Percentiles rank a stretch among this genome's conserved stretches.
Evolutionary conservation across 805 yeast genomes (phyloP).

Genomic region (Cyberlindnera petersonii): DNA sequence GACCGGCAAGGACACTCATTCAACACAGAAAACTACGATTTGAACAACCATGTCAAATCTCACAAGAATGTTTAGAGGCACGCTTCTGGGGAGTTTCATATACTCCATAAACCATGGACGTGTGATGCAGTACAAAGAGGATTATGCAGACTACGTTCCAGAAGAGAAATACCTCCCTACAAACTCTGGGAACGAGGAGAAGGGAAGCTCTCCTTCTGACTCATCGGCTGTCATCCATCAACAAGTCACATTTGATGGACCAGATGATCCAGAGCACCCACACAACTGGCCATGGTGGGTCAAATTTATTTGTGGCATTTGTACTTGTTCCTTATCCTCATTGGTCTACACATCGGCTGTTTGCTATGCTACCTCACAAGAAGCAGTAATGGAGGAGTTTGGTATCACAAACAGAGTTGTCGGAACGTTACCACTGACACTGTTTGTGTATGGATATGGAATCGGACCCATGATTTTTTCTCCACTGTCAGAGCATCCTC

Average conservation of each 20-base stretch:
- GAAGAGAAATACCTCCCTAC: conserved; percentile 31
- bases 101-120: background rate
- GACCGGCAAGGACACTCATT: too few relatives aligned
- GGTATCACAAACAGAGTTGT: conserved; percentile 39
- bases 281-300: conserved; percentile 47
- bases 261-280: conserved; percentile 53
- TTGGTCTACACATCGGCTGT: conserved; percentile 57
- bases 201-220: background rate
- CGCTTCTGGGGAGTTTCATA: background rate
- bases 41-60: background rate
- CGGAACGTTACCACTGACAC: conserved; percentile 48
- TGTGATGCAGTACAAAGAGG: conserved; percentile 20
- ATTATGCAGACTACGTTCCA: conserved; percentile 28
- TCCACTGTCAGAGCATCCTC: conserved; percentile 54
- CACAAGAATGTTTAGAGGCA: background rate
- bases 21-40: too few relatives aligned
- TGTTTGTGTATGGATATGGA: conserved; percentile 59
- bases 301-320: conserved; percentile 36
- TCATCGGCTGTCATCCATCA: background rate
- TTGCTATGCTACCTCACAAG: conserved; percentile 49
- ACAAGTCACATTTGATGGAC: conserved; percentile 20
- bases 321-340: conserved; percentile 44
- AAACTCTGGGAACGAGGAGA: background rate
- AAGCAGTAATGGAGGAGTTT: conserved; percentile 42
- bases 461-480: conserved; percentile 56